A percentile compares a stretch with the other conserved stretches of the same genome.
phyloP scores from a whole-genome alignment of 1,139 yeast species.

The Scheffersomyces quercinus region DNA sequence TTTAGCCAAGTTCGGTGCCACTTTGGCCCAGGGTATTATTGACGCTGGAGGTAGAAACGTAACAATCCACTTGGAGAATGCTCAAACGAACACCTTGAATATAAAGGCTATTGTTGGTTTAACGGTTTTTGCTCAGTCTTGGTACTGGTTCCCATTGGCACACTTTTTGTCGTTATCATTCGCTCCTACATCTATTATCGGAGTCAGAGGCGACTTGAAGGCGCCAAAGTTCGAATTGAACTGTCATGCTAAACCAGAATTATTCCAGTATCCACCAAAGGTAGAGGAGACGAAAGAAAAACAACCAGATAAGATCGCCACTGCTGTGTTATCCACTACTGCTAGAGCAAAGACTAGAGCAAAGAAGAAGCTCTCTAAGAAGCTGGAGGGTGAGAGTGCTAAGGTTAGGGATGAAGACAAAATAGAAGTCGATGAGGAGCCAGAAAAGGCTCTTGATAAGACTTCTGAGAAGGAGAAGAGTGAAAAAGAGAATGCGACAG shows the following conservation, averaged over 20 bases:
- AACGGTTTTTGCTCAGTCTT: conserved; percentile 85
- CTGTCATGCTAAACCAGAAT: conserved; percentile 77
- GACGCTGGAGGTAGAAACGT: conserved; percentile 99
- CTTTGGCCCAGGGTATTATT: conserved; percentile 94
- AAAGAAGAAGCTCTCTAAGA: conserved; percentile 66
- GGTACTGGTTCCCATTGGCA: conserved; percentile 99
- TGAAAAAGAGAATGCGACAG: conserved; percentile 20
- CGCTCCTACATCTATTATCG: conserved; percentile 88
- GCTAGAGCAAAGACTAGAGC: conserved; percentile 92
- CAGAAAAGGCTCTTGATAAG: conserved; percentile 20
- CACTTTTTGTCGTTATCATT: conserved; percentile 91
- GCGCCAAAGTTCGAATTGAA: conserved; percentile 82
- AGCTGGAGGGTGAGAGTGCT: conserved; percentile 32
- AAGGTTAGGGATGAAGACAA: conserved; percentile 19
- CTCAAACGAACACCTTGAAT: conserved; percentile 89
- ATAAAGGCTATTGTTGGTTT: conserved; percentile 91
- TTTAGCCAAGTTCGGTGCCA: conserved; percentile 96
- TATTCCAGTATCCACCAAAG: conserved; percentile 90
- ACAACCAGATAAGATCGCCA: conserved; percentile 85
- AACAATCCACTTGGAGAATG: conserved; percentile 87
- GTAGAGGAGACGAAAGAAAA: conserved; percentile 77
- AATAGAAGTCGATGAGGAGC: conserved; percentile 30
- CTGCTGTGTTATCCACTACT: conserved; percentile 94
- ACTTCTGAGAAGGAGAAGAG: conserved; percentile 17
- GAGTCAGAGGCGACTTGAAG: conserved; percentile 81